These are phyloP conservation scores for Xylariaceae sp. DNA, from an alignment of 2,329 filamentous ascomycete species.

Conservation along the genomic window DNA sequence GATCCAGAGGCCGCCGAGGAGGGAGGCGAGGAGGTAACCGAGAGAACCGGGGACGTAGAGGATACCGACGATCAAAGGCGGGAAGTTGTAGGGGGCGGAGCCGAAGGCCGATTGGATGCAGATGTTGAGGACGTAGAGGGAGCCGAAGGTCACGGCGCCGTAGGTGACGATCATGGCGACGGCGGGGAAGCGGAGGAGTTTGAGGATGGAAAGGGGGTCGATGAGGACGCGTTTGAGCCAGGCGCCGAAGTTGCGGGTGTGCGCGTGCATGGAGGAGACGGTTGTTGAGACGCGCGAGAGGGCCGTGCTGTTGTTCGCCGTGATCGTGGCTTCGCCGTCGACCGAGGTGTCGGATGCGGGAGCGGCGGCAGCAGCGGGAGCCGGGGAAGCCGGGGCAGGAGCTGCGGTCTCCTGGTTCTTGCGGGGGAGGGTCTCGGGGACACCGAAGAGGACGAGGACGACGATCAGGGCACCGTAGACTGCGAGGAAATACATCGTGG, in stretches of 20 bases:
- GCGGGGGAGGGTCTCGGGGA: conserved; percentile 59
- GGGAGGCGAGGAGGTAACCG: conserved; percentile 64
- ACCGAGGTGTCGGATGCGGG: neutral
- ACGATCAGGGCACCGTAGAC: conserved; percentile 61
- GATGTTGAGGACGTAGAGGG: conserved; percentile 73
- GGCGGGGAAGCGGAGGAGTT: conserved; percentile 68
- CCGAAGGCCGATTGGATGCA: conserved; percentile 67
- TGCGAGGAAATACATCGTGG: conserved; percentile 71
- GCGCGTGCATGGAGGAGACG: conserved; percentile 53
- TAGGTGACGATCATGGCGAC: conserved; percentile 70
- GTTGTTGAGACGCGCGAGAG: conserved; percentile 51
- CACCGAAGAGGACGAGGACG: conserved; percentile 52
- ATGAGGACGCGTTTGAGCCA: conserved; percentile 58
- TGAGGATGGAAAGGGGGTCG: conserved; percentile 66
- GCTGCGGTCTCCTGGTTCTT: conserved; percentile 22
- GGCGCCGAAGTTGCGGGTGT: conserved; percentile 48
- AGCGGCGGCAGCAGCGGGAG: no score
- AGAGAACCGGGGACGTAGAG: conserved; percentile 71
- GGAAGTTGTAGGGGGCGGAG: conserved; percentile 60
- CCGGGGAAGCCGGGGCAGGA: no score
- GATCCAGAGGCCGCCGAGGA: conserved; percentile 71
- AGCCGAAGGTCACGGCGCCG: conserved; percentile 68
- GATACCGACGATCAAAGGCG: conserved; percentile 63
- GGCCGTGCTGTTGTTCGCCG: neutral
- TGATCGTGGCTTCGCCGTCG: neutral